Base-by-base conservation (phyloP, 1,284 basidiomycete genomes). In the Leucoagaricus sp. region DNA sequence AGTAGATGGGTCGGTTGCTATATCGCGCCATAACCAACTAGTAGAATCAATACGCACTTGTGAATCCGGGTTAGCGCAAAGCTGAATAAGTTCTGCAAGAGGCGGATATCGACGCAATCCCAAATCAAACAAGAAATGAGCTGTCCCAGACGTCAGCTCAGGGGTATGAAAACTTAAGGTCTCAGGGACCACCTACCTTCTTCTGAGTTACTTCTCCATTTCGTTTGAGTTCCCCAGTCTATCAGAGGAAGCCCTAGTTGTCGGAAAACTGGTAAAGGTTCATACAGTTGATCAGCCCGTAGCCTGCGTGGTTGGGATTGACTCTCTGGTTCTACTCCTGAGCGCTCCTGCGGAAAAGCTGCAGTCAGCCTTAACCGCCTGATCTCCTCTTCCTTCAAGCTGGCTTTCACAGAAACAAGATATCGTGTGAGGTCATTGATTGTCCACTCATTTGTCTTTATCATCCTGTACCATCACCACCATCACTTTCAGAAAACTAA, bases 401-500 rank as follows among this genome's bases (percentile, higher is more conserved):
- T 76, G 19, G 86, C 81, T 64, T 87, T 85, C 9, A 97, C 92
- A 4, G 90, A 89, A n/a, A 93, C 91, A 5, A 98, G 83, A 68
- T 97, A 96, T 65, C 89, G 90, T 58, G 90, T 83, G n/a, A 96
- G 79, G 48, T 93, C 87, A 7, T 83, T 76, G 41, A 86, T 84
- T 0, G 85, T 87, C 91, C 91, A 93, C 64, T 91, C 87, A 15
- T 91, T 89, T 2, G 89, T 91, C 69, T 89, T 89, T 59, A 93
- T 83, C 87, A 93, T 91, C 64, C 93, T 93, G 55, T n/a, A 46
- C 8, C 29, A 23, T 54, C 38, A 52, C n/a, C n/a, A n/a, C n/a
- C n/a, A 46, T 28, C 53, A 58, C 51, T 38, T 7, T 25, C 26
- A 21, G 38, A 29, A 50, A n/a, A n/a, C n/a, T n/a, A n/a, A n/a